Evolutionary conservation across 768 basidiomycete genomes (phyloP).

Genomic region (Favolaschia claudopus): DNA sequence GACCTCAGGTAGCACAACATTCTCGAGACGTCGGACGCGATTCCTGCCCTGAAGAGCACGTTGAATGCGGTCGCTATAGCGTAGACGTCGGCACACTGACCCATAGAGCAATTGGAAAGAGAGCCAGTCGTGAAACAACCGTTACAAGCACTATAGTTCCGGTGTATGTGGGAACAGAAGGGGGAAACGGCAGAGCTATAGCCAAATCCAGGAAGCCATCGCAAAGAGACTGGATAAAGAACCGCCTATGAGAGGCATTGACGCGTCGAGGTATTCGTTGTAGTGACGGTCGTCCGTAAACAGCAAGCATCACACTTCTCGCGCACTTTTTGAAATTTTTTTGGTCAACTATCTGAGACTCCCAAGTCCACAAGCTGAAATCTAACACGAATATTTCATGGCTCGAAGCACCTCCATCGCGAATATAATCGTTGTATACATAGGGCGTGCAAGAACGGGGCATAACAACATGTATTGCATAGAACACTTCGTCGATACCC

Average conservation of each 20-base stretch:
- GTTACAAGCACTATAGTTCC: conserved; percentile 78
- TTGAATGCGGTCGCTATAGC: conserved; percentile 12
- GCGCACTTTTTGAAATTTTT: not conserved
- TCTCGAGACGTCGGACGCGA: conserved; percentile 66
- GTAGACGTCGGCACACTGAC: conserved; percentile 48
- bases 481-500: conserved; percentile 23
- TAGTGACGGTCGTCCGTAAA: conserved; percentile 14
- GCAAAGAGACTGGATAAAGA: conserved; percentile 52
- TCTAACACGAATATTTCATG: conserved; percentile 10
- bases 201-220: conserved; percentile 82
- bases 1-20: conserved; percentile 65
- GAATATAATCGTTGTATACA: conserved; percentile 13
- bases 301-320: conserved; percentile 19
- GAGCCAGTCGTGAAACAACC: conserved; percentile 62
- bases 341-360: no score
- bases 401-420: not conserved
- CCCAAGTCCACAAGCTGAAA: no score
- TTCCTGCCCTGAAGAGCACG: conserved; percentile 60
- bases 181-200: conserved; percentile 74
- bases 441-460: conserved; percentile 24
- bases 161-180: conserved; percentile 73
- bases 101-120: conserved; percentile 82
- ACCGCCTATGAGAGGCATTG: conserved; percentile 12
- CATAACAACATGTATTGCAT: conserved; percentile 43
- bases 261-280: conserved; percentile 15